These are phyloP conservation scores for Talaromyces rugulosus DNA, from an alignment of 2,329 filamentous ascomycete genomes.

Conservation along the genomic window DNA sequence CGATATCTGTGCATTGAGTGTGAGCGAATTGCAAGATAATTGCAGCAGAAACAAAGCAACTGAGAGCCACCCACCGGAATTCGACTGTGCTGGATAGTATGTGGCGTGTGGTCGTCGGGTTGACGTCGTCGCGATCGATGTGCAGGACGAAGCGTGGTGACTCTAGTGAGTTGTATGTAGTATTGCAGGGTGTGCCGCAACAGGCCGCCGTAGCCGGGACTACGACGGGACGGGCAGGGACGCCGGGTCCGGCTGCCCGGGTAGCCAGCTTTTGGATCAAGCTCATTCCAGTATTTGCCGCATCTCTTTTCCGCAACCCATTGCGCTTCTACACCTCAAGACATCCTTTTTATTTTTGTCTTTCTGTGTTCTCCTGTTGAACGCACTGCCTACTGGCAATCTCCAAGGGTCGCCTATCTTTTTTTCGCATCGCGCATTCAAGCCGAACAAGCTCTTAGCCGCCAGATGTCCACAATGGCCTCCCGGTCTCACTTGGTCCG, in stretches of 20 bases:
- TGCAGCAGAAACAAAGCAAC: neutral
- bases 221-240: neutral
- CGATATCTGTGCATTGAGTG: neutral
- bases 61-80: neutral
- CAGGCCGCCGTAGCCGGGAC: neutral
- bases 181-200: neutral
- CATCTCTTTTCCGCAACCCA: neutral
- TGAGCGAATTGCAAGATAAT: neutral
- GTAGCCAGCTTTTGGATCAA: conserved; percentile 13
- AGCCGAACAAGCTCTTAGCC: neutral
- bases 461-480: conserved; percentile 28
- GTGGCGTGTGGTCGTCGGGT: conserved; percentile 4
- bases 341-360: conserved; percentile 4
- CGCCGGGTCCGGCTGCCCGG: conserved; percentile 15
- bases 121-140: neutral
- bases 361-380: neutral
- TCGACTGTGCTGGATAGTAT: neutral
- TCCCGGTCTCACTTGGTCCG: conserved; percentile 35
- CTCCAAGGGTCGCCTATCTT: neutral
- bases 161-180: neutral
- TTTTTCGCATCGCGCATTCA: neutral
- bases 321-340: neutral
- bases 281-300: neutral
- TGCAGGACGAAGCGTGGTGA: neutral
- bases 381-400: neutral